These are phyloP conservation scores for Diaporthe vexans DNA, from an alignment of 2,329 filamentous ascomycete species.

Conservation along the genomic window DNA sequence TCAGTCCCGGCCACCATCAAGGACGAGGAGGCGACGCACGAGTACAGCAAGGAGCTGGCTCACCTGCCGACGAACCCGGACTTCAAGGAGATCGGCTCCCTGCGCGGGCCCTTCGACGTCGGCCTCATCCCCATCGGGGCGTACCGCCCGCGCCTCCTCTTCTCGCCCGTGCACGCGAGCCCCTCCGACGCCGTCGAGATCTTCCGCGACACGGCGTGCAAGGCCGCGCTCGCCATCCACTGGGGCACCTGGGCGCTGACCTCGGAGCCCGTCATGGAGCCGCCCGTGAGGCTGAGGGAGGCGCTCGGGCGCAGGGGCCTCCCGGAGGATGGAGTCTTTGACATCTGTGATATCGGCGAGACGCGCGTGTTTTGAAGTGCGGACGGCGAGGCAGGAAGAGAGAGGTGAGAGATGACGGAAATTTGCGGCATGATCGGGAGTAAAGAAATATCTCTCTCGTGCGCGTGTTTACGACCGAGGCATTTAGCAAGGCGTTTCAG, in stretches of 20 bases:
- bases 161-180: conserved; percentile 87
- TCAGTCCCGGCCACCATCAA: conserved; percentile 75
- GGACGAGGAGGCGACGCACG: conserved; percentile 60
- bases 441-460: too few species aligned
- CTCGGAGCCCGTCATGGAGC: conserved; percentile 86
- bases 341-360: conserved; percentile 87
- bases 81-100: conserved; percentile 85
- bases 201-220: conserved; percentile 85
- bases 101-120: conserved; percentile 89
- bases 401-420: too few species aligned
- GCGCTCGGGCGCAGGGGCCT: conserved; percentile 78
- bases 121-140: conserved; percentile 95
- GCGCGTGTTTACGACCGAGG: background rate
- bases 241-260: conserved; percentile 95
- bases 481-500: conserved; percentile 24
- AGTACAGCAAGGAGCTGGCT: conserved; percentile 77
- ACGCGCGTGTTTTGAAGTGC: conserved; percentile 77
- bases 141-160: conserved; percentile 80
- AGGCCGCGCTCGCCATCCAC: conserved; percentile 86
- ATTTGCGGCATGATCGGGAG: background rate
- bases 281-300: conserved; percentile 78
- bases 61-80: conserved; percentile 83
- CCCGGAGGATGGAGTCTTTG: conserved; percentile 81
- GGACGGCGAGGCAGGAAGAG: background rate
- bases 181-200: conserved; percentile 92